Conservation (phyloP, 306 rosid species). For the Glycine latifolia region DNA sequence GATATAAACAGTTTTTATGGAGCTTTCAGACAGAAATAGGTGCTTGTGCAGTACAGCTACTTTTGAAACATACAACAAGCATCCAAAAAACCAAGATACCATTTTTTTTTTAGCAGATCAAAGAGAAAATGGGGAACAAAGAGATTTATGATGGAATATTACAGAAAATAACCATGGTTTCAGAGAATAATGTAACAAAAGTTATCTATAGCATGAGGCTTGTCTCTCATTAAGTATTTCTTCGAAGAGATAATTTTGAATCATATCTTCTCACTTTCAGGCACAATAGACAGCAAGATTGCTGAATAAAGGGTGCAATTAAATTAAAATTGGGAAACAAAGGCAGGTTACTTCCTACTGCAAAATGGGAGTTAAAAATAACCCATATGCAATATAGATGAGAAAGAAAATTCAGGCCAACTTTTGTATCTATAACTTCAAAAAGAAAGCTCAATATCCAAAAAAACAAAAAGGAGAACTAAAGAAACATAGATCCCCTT, state of each 20-base stretch:
- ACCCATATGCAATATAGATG: background rate
- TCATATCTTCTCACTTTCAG: background rate
- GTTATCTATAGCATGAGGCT: background rate
- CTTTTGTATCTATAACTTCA: no score
- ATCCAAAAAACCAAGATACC: background rate
- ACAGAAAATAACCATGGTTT: background rate
- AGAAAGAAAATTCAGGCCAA: no score
- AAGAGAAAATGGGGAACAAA: no score
- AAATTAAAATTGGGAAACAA: no score
- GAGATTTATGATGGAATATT: no score
- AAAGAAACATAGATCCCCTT: no score
- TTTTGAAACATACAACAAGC: conserved; percentile 5
- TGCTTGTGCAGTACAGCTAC: background rate
- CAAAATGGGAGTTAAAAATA: background rate
- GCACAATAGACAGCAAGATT: conserved; percentile 4
- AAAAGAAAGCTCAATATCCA: no score
- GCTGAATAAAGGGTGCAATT: background rate
- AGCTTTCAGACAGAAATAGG: conserved; percentile 8
- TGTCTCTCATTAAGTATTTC: conserved; percentile 9
- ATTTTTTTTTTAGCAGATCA: background rate
- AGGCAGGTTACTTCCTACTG: background rate
- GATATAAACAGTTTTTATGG: background rate
- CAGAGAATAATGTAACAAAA: background rate
- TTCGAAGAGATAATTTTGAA: conserved; percentile 3
- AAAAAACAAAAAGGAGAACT: no score